These are phyloP conservation scores for Aristolochia contorta DNA, from an alignment of 164 flowering plant genomes.

Conservation along the genomic window DNA sequence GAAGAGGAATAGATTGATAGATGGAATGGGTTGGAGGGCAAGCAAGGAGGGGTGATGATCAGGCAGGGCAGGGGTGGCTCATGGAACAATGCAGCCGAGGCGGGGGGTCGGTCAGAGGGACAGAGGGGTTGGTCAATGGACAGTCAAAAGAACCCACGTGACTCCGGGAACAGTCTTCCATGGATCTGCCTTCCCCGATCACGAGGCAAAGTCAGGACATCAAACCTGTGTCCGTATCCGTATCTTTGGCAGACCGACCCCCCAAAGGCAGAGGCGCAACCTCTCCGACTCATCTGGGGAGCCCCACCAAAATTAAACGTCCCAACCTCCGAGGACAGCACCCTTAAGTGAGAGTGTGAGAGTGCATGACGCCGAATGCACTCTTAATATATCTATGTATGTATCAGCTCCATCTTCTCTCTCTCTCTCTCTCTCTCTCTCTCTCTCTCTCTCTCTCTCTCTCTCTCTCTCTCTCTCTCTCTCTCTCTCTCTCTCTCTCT, in stretches of 20 bases:
- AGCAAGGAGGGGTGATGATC: no score
- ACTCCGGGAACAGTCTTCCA: conserved; percentile 84
- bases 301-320: conserved; percentile 10
- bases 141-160: conserved; percentile 94
- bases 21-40: no score
- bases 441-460: no score
- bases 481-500: no score
- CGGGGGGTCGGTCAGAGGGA: conserved; percentile 14
- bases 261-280: conserved; percentile 8
- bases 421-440: no score
- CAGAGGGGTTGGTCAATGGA: conserved; percentile 34
- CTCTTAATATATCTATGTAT: no score
- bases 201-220: conserved; percentile 41
- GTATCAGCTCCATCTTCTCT: no score
- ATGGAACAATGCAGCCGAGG: conserved; percentile 20
- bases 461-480: no score
- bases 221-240: conserved; percentile 43
- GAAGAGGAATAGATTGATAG: background rate
- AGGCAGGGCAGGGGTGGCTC: no score
- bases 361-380: no score
- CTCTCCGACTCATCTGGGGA: no score
- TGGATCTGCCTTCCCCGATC: conserved; percentile 68
- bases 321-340: background rate
- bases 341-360: no score
- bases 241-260: conserved; percentile 14